Conservation (phyloP, 305 asterid species). For the Solanum aculeatissimum region DNA sequence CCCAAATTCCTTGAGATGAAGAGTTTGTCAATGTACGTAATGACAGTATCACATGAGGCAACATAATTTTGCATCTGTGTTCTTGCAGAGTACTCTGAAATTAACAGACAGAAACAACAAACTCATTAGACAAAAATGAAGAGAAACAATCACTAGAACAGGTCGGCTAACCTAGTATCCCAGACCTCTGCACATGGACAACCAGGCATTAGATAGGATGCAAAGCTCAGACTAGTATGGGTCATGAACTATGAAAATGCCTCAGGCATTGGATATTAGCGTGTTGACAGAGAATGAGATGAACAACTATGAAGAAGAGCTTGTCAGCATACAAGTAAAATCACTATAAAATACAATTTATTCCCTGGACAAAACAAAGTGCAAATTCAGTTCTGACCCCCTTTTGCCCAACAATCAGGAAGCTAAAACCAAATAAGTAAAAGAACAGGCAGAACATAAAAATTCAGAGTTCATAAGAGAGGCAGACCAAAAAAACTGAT, state of each 20-base stretch:
- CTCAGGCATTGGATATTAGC: background rate
- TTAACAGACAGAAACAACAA: background rate
- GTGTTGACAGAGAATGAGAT: background rate
- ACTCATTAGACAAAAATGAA: background rate
- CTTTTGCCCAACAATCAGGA: background rate
- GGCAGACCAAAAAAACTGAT: background rate
- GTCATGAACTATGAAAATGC: background rate
- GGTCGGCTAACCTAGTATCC: background rate
- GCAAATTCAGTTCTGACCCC: background rate
- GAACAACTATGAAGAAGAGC: background rate
- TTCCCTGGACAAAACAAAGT: background rate
- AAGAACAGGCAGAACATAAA: background rate
- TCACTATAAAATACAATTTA: background rate
- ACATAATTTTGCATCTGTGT: constrained; percentile 62
- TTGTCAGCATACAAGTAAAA: background rate
- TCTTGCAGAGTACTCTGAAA: constrained; percentile 60
- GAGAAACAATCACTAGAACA: background rate
- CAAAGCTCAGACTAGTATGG: background rate
- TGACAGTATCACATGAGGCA: constrained; percentile 35
- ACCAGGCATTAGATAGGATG: background rate
- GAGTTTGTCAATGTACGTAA: constrained; percentile 57
- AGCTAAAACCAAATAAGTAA: background rate
- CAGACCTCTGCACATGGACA: background rate
- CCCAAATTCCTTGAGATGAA: constrained; percentile 61
- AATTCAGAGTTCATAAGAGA: background rate